A percentile compares a stretch with the other conserved stretches of the same genome.
These are phyloP conservation scores for Plasmodium vinckei DNA, from an alignment of 169 alveolate species.

Conservation along the genomic window DNA sequence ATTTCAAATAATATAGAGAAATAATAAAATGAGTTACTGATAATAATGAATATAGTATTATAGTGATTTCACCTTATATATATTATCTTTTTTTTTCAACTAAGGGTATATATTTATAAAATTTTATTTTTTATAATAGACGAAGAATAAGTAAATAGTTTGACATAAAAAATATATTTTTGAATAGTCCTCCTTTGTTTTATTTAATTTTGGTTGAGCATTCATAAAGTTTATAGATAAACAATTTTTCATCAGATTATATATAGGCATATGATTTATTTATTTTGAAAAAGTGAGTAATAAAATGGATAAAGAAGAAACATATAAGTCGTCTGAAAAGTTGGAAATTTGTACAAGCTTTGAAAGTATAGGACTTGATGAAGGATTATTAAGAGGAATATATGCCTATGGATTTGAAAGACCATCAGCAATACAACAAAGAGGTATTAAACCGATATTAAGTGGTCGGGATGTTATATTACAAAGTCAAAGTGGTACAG, in stretches of 20 bases:
- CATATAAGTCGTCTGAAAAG: constrained; percentile 50
- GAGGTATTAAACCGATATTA: constrained; percentile 98
- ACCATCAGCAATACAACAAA: constrained; percentile 99
- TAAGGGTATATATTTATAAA: no score
- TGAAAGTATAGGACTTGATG: constrained; percentile 95
- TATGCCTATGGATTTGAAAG: constrained; percentile 99
- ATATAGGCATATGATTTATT: not conserved
- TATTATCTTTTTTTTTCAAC: no score
- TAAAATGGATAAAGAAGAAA: constrained; percentile 52
- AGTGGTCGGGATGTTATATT: constrained; percentile 98
- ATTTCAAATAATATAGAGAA: no score
- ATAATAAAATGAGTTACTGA: no score
- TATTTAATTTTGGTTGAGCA: no score
- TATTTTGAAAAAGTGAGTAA: not conserved
- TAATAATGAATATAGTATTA: no score
- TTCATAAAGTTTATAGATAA: not conserved
- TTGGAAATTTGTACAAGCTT: constrained; percentile 82
- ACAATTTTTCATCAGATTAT: not conserved
- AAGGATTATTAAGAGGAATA: constrained; percentile 96
- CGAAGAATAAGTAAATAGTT: no score
- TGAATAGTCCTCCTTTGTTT: no score
- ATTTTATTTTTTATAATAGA: no score
- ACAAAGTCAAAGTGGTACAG: constrained; percentile 99
- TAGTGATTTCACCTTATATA: no score
- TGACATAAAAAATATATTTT: no score